Base-by-base conservation (phyloP, 495 filamentous ascomycete species). In the Zalerion maritima region DNA sequence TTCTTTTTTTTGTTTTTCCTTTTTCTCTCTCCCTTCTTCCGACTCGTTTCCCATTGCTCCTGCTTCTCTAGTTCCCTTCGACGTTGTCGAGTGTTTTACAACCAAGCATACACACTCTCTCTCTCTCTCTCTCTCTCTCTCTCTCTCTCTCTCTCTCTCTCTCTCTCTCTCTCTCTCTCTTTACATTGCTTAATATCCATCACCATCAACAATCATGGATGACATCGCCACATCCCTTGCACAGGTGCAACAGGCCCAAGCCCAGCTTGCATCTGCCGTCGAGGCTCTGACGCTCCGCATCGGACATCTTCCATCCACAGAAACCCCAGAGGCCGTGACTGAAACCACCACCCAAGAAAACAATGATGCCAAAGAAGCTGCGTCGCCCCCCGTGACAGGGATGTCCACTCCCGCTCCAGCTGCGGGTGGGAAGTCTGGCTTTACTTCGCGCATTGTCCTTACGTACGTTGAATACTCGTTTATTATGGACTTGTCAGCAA, bases 221-320 rank as follows among this genome's bases (percentile, higher is more conserved):
- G 60, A 69, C 37, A 60, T 78, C 29, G 55, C 72, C 23, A 39
- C 53, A 10, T 55, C 52, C 14, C 38, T 78, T 26, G 62, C 57
- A 35, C 47, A 47, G 15, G 58, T 81, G 10, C 58, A 69, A 26
- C 47, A 64, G 37, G 65, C 63, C 37, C 73, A 81, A 40, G 43
- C 51, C 17, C 60, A 67, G 28, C 59, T 84, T 28, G 55, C 74
- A 21, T 57, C 70, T 16, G 62, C 62, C 15, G 60, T 85, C 28
- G 72, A 81, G 44, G 58, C 61, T 8, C 69, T 83, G 34, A 71
- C 76, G 28, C 67, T 69, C 19, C 71, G 75, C 25, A 61, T 78
- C 31, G 75, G 77, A 44, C 52, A 62, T 12, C 57, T 79, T 17
- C 59, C 71, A 8, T 38, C 47, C 10, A 23, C 27, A 57, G 62